A percentile compares a stretch with the other conserved stretches of the same genome.
These are phyloP conservation scores for Casaregolazyma suthepensis DNA, from an alignment of 1,139 yeast species.

Conservation along the genomic window DNA sequence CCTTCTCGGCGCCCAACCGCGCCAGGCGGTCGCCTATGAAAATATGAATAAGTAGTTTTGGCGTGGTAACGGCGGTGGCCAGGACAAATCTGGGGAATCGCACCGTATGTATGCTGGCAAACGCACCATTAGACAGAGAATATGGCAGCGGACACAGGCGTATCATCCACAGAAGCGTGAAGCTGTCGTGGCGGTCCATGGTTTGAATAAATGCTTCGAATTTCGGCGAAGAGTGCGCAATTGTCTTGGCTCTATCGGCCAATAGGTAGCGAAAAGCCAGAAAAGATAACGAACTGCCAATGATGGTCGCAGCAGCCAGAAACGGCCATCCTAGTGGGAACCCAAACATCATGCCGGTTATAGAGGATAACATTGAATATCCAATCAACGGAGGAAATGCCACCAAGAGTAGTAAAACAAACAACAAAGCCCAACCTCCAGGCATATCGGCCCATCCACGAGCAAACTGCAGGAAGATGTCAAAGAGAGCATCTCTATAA, in stretches of 20 bases:
- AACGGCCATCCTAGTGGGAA: constrained; percentile 74
- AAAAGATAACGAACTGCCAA: constrained; percentile 73
- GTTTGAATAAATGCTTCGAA: constrained; percentile 74
- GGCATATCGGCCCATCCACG: constrained; percentile 41
- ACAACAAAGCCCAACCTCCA: constrained; percentile 51
- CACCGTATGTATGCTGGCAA: constrained; percentile 78
- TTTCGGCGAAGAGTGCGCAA: constrained; percentile 49
- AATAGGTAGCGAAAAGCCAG: constrained; percentile 58
- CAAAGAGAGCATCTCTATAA: constrained; percentile 45
- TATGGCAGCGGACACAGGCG: constrained; percentile 91
- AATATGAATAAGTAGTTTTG: constrained; percentile 69
- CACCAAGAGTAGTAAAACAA: constrained; percentile 42
- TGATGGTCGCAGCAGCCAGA: constrained; percentile 59
- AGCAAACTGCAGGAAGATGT: constrained; percentile 41
- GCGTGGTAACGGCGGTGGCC: constrained; percentile 73
- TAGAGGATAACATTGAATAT: constrained; percentile 59
- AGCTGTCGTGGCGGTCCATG: constrained; percentile 53
- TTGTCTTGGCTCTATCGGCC: constrained; percentile 49
- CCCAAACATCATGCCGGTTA: constrained; percentile 82
- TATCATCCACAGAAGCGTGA: constrained; percentile 61
- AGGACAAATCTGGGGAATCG: constrained; percentile 53
- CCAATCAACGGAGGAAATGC: constrained; percentile 90
- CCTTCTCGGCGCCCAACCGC: constrained; percentile 53
- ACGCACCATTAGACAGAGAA: constrained; percentile 85
- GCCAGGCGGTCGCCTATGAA: constrained; percentile 78